These are phyloP conservation scores for Tricholoma sp. DNA, from an alignment of 768 basidiomycete genomes.

Conservation along the genomic window DNA sequence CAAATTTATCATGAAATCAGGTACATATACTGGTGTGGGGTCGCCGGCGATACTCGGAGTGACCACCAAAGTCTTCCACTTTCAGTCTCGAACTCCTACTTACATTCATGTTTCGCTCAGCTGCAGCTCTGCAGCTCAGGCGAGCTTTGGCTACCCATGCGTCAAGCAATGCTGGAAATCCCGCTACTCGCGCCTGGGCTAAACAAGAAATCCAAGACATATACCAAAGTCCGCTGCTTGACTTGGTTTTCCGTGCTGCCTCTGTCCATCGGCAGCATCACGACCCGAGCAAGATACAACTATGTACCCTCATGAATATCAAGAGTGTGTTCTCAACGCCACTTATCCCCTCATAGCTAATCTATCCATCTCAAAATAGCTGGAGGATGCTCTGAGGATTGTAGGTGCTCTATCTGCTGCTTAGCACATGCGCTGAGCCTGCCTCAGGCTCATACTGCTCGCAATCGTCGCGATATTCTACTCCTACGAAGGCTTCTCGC, in stretches of 20 bases:
- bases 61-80: too few species aligned
- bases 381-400: constrained; percentile 95
- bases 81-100: too few species aligned
- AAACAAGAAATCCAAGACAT: constrained; percentile 79
- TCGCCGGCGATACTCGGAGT: too few species aligned
- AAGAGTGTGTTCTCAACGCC: constrained; percentile 65
- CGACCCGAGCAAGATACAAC: constrained; percentile 86
- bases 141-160: constrained; percentile 66
- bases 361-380: constrained; percentile 38
- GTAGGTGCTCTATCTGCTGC: constrained; percentile 38
- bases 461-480: constrained; percentile 91
- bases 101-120: constrained; percentile 35
- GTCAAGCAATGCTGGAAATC: constrained; percentile 14
- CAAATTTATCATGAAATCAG: too few species aligned
- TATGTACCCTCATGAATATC: constrained; percentile 98
- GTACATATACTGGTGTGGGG: too few species aligned
- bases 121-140: constrained; percentile 22
- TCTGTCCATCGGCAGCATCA: constrained; percentile 81
- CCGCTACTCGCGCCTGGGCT: constrained; percentile 63
- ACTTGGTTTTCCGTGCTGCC: constrained; percentile 85
- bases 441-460: constrained; percentile 89
- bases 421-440: constrained; percentile 2
- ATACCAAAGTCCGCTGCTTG: constrained; percentile 82
- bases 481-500: constrained; percentile 82
- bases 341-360: constrained; percentile 2